Evolutionary conservation across 495 filamentous ascomycete genomes (phyloP), one percentile per base, ranked within the genome.

Genomic region (Bacidia gigantensis): DNA sequence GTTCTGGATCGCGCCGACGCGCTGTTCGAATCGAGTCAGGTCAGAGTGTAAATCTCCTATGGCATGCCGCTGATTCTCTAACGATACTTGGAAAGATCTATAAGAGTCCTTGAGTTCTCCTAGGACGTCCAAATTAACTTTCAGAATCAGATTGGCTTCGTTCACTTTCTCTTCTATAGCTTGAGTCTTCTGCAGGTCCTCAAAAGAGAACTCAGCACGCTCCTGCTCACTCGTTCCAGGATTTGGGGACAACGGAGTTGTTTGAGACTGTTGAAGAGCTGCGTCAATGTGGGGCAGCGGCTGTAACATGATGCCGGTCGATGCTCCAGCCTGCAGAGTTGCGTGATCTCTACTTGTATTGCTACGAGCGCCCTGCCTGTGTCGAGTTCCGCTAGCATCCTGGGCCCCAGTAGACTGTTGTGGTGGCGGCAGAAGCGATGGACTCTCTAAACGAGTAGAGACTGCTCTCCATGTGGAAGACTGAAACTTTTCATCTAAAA

Each of bases 151-250:
- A 2, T 64, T 45, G 1, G 64, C 58, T 54, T 68, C 63, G n/a
- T 68, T 65, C 14, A 60, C 55, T 51, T 67, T 67, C 17, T 72
- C 66, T 44, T 69, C 64, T 25, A 65, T 58, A n/a, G 54, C 54
- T 50, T 68, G 69, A 20, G 70, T 57, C 40, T 55, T 43, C 50
- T 74, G 70, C 14, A 72, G 56, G 43, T 69, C 62, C 23, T 47
- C 48, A 52, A 71, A 68, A 14, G 61, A 58, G 53, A 70, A 67
- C 1, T 58, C 50, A 12, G 22, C 9, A n/a, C 21, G n/a, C 40
- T 49, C 11, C 23, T 21, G 20, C 47, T 22, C 24, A 20, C 11
- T 22, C 24, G 22, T 12, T 20, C 14, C 32, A 23, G 20, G 12
- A 9, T 20, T 20, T 18, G 47, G 22, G 3, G 29, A 38, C 17